These are phyloP conservation scores for Pseudogymnoascus sp. DNA, from an alignment of 2,329 filamentous ascomycete genomes.

Conservation along the genomic window DNA sequence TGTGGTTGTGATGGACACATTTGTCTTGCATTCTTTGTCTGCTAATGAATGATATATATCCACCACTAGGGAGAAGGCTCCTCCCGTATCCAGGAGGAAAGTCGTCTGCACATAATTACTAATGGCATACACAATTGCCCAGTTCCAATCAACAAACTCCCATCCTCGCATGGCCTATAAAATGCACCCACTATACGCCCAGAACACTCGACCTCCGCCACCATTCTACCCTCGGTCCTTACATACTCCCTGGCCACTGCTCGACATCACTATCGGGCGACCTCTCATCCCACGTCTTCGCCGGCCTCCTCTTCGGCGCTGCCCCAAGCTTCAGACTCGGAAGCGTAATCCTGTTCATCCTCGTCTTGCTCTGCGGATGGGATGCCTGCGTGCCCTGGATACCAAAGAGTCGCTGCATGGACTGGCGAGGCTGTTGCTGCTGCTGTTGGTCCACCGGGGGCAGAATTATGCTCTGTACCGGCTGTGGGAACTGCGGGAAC, in stretches of 20 bases:
- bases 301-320: neutral
- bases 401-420: constrained; percentile 1
- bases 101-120: neutral
- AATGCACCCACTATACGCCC: neutral
- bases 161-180: neutral
- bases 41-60: neutral
- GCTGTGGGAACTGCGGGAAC: neutral
- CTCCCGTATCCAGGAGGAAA: neutral
- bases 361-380: neutral
- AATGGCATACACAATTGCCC: neutral
- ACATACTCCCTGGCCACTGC: constrained; percentile 10
- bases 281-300: neutral
- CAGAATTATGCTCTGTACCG: neutral
- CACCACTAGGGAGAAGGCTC: neutral
- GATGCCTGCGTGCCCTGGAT: constrained; percentile 1
- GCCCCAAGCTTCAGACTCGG: constrained; percentile 3
- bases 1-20: neutral
- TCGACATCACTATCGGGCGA: constrained; percentile 1
- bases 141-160: neutral
- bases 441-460: neutral
- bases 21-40: neutral
- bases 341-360: neutral
- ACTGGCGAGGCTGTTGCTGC: neutral
- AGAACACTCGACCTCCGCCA: neutral
- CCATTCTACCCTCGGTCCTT: neutral